Conservation (phyloP, 2,329 filamentous ascomycete species). For the Cladophialophora chaetospira region DNA sequence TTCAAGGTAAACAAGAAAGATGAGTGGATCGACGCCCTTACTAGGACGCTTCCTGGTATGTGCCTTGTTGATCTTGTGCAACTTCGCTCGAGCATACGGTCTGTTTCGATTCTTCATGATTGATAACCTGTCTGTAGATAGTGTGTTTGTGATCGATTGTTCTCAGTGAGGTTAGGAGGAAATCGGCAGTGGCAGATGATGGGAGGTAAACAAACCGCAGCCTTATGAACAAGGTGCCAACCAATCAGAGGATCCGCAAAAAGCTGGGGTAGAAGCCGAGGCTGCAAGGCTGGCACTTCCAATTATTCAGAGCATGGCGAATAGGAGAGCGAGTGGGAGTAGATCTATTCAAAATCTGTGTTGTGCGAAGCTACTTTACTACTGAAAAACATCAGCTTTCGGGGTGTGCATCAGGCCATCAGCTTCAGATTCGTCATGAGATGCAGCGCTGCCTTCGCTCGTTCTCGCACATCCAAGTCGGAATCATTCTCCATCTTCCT, state of each 20-base stretch:
- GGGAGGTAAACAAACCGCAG: slow-evolving; percentile 4
- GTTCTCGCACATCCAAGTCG: slow-evolving; percentile 80
- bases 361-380: too few relatives aligned
- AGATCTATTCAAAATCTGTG: too few relatives aligned
- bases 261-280: neutral
- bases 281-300: slow-evolving; percentile 5
- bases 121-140: too few relatives aligned
- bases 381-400: neutral
- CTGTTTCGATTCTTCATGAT: slow-evolving; percentile 68
- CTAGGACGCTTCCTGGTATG: slow-evolving; percentile 78
- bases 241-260: neutral
- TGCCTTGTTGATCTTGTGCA: slow-evolving; percentile 89
- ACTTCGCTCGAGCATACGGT: slow-evolving; percentile 79
- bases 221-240: neutral
- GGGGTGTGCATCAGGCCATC: slow-evolving; percentile 12
- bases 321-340: too few relatives aligned
- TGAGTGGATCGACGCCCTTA: slow-evolving; percentile 84
- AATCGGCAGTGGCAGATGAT: neutral
- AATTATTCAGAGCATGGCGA: too few relatives aligned
- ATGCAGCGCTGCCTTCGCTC: slow-evolving; percentile 76
- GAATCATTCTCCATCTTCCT: slow-evolving; percentile 66
- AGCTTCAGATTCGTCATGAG: slow-evolving; percentile 45
- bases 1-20: slow-evolving; percentile 80
- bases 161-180: neutral
- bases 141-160: too few relatives aligned